Conservation (phyloP, 2,329 filamentous ascomycete species). For the Fusarium euwallaceae region DNA sequence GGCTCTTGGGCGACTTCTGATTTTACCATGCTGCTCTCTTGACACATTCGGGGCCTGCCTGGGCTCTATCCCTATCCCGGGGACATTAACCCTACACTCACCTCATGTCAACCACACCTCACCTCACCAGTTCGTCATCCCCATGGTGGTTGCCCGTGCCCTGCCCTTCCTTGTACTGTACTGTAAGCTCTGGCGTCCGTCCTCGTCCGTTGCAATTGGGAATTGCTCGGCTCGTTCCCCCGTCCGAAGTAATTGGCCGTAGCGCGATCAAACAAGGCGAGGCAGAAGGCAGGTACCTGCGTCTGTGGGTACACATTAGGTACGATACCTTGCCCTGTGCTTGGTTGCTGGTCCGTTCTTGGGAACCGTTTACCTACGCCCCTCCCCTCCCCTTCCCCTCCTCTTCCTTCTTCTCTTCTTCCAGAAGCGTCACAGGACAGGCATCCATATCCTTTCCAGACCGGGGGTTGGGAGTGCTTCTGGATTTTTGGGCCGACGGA, state of each 20-base stretch:
- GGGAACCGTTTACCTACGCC: slow-evolving; percentile 37
- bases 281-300: slow-evolving; percentile 36
- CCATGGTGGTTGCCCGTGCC: slow-evolving; percentile 14
- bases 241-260: slow-evolving; percentile 36
- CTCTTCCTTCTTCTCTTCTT: slow-evolving; percentile 40
- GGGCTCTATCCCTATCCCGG: slow-evolving; percentile 4
- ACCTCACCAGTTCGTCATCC: slow-evolving; percentile 37
- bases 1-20: slow-evolving; percentile 17
- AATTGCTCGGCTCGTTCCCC: slow-evolving; percentile 30
- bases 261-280: slow-evolving; percentile 45
- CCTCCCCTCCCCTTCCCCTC: slow-evolving; percentile 23
- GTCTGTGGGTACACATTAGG: slow-evolving; percentile 41
- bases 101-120: slow-evolving; percentile 33
- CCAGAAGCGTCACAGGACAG: slow-evolving; percentile 40
- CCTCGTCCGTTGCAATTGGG: slow-evolving; percentile 29
- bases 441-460: slow-evolving; percentile 33
- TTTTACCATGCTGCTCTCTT: slow-evolving; percentile 21
- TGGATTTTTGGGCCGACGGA: slow-evolving; percentile 38
- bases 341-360: slow-evolving; percentile 24
- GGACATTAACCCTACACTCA: slow-evolving; percentile 17
- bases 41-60: slow-evolving; percentile 19
- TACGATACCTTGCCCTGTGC: slow-evolving; percentile 25
- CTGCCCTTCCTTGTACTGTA: slow-evolving; percentile 7
- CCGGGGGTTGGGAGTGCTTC: slow-evolving; percentile 40
- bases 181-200: neutral